Evolutionary conservation across 2,329 filamentous ascomycete species (phyloP).

Genomic region (Apiospora koreana): DNA sequence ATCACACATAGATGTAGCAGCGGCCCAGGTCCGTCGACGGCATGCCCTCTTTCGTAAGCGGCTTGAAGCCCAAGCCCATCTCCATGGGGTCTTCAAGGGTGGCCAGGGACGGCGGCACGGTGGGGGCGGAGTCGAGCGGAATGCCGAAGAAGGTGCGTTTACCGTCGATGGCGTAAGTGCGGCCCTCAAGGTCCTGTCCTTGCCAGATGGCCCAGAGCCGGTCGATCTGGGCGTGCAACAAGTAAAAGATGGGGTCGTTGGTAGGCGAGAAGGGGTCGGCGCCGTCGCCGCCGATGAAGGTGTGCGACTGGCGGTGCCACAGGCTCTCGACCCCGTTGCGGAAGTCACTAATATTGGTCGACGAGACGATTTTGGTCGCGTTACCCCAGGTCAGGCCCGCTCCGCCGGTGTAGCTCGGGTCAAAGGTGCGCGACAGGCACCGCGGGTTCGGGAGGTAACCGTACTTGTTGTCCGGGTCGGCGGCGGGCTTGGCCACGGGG

Average conservation of each 20-base stretch:
- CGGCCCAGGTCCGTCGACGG: constrained; percentile 19
- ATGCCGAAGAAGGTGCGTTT: constrained; percentile 20
- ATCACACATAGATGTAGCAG: constrained; percentile 23
- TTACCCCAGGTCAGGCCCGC: constrained; percentile 21
- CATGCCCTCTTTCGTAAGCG: constrained; percentile 21
- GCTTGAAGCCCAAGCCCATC: constrained; percentile 19
- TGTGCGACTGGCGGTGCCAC: constrained; percentile 24
- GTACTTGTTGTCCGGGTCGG: constrained; percentile 20
- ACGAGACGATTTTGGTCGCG: constrained; percentile 17
- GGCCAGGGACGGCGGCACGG: constrained; percentile 20
- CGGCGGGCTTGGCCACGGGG: constrained; percentile 20
- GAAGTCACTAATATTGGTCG: constrained; percentile 7
- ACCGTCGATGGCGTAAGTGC: constrained; percentile 23
- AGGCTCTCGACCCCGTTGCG: constrained; percentile 17
- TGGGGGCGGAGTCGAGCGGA: constrained; percentile 19
- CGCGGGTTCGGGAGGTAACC: constrained; percentile 20
- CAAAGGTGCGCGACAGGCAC: constrained; percentile 20
- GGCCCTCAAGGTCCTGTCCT: constrained; percentile 18
- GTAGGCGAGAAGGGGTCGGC: constrained; percentile 24
- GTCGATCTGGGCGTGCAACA: constrained; percentile 25
- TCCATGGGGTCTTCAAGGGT: constrained; percentile 22
- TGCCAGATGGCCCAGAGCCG: constrained; percentile 26
- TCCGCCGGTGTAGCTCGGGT: constrained; percentile 9
- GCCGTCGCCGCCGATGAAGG: constrained; percentile 20
- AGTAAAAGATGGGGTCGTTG: constrained; percentile 24